Evolutionary conservation across 1,139 yeast species (phyloP).

Genomic region (Taiozyma sp.): DNA sequence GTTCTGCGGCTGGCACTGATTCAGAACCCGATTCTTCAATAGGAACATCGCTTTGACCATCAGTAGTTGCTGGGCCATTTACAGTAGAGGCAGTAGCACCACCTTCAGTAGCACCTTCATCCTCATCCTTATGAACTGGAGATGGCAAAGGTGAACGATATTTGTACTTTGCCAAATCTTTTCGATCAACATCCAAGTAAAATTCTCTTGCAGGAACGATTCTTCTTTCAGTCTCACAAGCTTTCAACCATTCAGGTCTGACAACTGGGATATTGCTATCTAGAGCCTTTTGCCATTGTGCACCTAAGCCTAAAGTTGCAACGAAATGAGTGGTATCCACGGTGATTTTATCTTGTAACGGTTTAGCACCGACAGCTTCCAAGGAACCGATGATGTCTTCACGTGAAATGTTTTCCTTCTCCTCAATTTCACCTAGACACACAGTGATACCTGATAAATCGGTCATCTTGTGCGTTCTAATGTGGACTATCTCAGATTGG

Average conservation of each 20-base stretch:
- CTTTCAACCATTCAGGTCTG: constrained; percentile 95
- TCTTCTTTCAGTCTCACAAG: constrained; percentile 85
- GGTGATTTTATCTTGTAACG: constrained; percentile 64
- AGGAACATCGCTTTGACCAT: constrained; percentile 6
- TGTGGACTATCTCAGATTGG: constrained; percentile 59
- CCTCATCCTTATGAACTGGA: constrained; percentile 18
- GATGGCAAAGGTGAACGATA: not conserved
- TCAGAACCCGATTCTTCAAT: constrained; percentile 1
- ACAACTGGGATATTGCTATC: constrained; percentile 90
- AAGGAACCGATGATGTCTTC: constrained; percentile 64
- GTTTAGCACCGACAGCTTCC: constrained; percentile 74
- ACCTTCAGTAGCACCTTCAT: constrained; percentile 12
- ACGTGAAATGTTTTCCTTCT: constrained; percentile 49
- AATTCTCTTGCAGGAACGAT: constrained; percentile 91
- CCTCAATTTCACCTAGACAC: constrained; percentile 77
- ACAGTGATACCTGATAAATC: constrained; percentile 91
- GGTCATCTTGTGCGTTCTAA: constrained; percentile 93
- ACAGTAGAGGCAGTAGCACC: constrained; percentile 8
- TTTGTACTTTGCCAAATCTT: not conserved
- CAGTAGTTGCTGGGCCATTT: not conserved
- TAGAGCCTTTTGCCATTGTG: constrained; percentile 71
- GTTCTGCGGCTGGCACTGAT: no score
- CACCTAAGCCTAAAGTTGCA: constrained; percentile 59
- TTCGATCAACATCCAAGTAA: constrained; percentile 42
- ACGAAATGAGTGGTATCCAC: constrained; percentile 94